phyloP scores from a whole-genome alignment of 2,329 filamentous ascomycete species.

The Thyridium curvatum region DNA sequence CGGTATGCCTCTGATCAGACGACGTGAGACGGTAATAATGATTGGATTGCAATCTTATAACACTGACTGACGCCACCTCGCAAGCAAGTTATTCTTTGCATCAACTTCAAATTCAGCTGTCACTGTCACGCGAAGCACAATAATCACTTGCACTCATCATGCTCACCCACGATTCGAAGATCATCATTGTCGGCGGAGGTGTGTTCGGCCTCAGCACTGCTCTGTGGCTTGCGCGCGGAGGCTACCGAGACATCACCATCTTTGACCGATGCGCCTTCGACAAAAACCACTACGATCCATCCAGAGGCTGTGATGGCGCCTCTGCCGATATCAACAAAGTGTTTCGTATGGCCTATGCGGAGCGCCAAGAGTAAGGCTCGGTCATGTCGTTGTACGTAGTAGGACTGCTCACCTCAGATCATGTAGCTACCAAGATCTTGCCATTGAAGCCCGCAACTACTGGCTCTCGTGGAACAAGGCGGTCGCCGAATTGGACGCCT shows the following conservation, averaged over 20 bases:
- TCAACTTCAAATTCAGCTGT: no score
- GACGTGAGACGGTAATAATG: no score
- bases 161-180: no score
- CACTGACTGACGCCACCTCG: no score
- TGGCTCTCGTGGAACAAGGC: constrained; percentile 20
- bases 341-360: constrained; percentile 9
- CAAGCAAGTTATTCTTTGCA: no score
- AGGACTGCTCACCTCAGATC: no score
- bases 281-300: constrained; percentile 8
- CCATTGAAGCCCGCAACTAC: constrained; percentile 20
- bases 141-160: no score
- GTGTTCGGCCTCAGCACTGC: constrained; percentile 2
- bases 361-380: neutral
- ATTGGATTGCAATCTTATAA: no score
- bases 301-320: constrained; percentile 10
- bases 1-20: no score
- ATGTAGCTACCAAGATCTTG: constrained; percentile 14
- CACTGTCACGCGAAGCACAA: no score
- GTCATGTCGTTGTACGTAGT: no score
- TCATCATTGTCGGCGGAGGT: neutral
- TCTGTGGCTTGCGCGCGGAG: constrained; percentile 9
- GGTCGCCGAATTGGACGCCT: constrained; percentile 7
- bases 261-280: constrained; percentile 10
- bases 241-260: constrained; percentile 10
- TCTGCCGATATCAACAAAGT: constrained; percentile 12